A percentile compares a stretch with the other conserved stretches of the same genome.
phyloP scores from a whole-genome alignment of 139 green algal species.

The Chlorella sp. region DNA sequence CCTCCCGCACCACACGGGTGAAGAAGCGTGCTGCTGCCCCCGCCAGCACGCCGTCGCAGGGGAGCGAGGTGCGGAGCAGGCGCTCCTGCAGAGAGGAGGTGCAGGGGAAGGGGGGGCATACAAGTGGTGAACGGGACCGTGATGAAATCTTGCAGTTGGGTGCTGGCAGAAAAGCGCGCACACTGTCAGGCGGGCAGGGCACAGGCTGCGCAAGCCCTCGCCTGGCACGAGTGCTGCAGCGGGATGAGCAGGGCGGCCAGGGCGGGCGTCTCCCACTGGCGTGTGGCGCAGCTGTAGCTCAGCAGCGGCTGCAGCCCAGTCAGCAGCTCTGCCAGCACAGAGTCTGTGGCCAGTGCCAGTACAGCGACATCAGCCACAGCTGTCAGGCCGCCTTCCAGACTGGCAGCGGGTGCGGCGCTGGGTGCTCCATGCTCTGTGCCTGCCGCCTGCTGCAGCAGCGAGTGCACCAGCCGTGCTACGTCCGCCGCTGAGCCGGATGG shows the following conservation, averaged over 20 bases:
- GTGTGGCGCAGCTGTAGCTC: neutral
- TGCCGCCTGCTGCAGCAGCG: no score
- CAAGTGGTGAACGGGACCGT: neutral
- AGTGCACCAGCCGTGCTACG: neutral
- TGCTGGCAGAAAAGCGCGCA: neutral
- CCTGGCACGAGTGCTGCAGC: constrained; percentile 8
- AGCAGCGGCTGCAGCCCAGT: constrained; percentile 8
- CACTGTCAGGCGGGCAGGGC: neutral
- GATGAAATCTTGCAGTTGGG: neutral
- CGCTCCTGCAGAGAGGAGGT: neutral
- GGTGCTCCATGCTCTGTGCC: neutral
- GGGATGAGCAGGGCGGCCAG: neutral
- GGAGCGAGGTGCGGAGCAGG: constrained; percentile 7
- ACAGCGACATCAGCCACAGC: neutral
- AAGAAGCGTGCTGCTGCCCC: neutral
- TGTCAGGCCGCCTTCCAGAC: neutral
- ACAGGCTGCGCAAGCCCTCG: neutral
- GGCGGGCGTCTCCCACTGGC: neutral
- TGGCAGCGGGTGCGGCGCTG: neutral
- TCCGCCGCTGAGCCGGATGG: neutral
- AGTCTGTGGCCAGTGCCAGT: constrained; percentile 10
- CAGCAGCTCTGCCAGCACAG: neutral
- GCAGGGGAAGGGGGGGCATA: neutral
- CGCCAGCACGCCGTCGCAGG: neutral
- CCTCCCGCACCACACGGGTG: neutral